A percentile compares a stretch with the other conserved stretches of the same genome.
These are phyloP conservation scores for Picea sitchensis DNA, from an alignment of 75 land plant genomes.

Conservation along the genomic window DNA sequence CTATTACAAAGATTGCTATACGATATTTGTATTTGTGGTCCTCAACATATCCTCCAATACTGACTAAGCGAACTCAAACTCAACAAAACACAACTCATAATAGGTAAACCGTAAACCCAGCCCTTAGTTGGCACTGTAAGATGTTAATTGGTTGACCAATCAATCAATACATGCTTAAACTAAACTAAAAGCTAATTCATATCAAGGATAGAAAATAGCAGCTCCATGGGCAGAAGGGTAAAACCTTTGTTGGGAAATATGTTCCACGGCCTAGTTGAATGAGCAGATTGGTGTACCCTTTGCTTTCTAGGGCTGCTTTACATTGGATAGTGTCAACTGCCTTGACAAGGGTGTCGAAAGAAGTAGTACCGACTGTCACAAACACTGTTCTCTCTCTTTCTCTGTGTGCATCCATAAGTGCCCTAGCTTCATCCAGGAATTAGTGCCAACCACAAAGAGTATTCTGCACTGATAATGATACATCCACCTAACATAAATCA, in stretches of 20 bases:
- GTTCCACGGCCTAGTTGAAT: conserved; percentile 89
- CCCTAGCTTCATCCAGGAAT: background rate
- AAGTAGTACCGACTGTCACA: conserved; percentile 95
- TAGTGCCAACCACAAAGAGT: too few species aligned
- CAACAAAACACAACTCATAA: too few species aligned
- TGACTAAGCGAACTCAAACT: too few species aligned
- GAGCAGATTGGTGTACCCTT: conserved; percentile 78
- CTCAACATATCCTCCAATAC: too few species aligned
- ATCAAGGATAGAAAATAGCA: background rate
- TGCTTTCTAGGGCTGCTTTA: conserved; percentile 34
- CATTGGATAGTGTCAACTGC: conserved; percentile 52
- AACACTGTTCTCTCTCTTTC: conserved; percentile 40
- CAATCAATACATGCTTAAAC: too few species aligned
- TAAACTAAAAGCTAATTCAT: too few species aligned
- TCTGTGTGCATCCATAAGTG: conserved; percentile 4
- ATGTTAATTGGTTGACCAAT: background rate
- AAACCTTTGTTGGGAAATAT: conserved; percentile 74
- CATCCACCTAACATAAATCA: too few species aligned
- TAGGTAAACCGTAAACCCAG: too few species aligned
- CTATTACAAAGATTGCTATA: too few species aligned
- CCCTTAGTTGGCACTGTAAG: too few species aligned
- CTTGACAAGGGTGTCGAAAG: conserved; percentile 76
- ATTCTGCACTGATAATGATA: too few species aligned
- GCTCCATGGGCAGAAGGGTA: background rate
- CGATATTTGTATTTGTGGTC: too few species aligned